These are phyloP conservation scores for Xylaria sp. DNA, from an alignment of 2,329 filamentous ascomycete species.

Conservation along the genomic window DNA sequence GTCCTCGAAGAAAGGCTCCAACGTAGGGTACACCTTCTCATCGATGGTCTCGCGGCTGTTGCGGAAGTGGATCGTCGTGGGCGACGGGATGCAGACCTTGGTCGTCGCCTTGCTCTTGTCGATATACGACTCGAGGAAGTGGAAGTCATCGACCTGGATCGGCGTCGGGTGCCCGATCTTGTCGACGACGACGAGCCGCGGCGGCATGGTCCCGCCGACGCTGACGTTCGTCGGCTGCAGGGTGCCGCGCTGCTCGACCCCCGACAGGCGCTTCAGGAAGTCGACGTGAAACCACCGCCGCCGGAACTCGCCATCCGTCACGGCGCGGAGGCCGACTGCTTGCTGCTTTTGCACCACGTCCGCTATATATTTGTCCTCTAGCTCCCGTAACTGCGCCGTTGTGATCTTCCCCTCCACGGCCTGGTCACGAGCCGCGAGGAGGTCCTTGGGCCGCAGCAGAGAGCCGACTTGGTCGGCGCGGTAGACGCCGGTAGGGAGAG, in stretches of 20 bases:
- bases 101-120: slow-evolving; percentile 53
- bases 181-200: slow-evolving; percentile 62
- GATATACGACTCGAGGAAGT: slow-evolving; percentile 62
- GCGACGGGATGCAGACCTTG: slow-evolving; percentile 67
- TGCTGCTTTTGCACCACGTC: slow-evolving; percentile 61
- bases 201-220: slow-evolving; percentile 62
- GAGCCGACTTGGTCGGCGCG: slow-evolving; percentile 67
- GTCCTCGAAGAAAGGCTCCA: slow-evolving; percentile 66
- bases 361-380: slow-evolving; percentile 62
- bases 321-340: slow-evolving; percentile 58
- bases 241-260: slow-evolving; percentile 62
- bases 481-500: slow-evolving; percentile 56
- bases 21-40: slow-evolving; percentile 61
- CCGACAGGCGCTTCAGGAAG: slow-evolving; percentile 64
- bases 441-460: slow-evolving; percentile 60
- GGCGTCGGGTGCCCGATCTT: slow-evolving; percentile 63
- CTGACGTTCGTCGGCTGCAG: slow-evolving; percentile 55
- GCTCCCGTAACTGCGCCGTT: slow-evolving; percentile 56
- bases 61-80: slow-evolving; percentile 70
- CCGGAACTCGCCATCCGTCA: slow-evolving; percentile 67
- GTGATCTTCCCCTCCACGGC: slow-evolving; percentile 56
- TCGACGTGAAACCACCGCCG: slow-evolving; percentile 68
- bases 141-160: slow-evolving; percentile 67
- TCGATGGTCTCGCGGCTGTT: slow-evolving; percentile 64
- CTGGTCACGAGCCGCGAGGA: slow-evolving; percentile 61